Base-by-base conservation (phyloP, 805 yeast species). In the Candida tibetensis region DNA sequence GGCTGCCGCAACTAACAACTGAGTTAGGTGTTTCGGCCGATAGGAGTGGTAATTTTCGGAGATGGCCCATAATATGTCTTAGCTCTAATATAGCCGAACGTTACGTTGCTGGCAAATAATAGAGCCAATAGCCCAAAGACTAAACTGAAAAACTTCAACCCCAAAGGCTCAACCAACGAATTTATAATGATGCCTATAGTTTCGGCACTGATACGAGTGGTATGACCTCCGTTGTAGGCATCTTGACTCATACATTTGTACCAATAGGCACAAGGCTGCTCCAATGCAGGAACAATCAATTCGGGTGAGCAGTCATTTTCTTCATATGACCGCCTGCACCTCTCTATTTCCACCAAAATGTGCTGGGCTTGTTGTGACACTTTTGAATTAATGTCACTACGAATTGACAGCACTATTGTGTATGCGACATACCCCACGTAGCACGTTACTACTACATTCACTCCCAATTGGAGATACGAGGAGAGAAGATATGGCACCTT, bases 31-130 rank as follows among this genome's bases (percentile, higher is more conserved):
- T n/a, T n/a, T n/a, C n/a, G n/a, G n/a, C n/a, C n/a, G n/a, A n/a
- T n/a, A n/a, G n/a, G n/a, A 21, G 25, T 21, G 25, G 25, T 10
- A 7, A 10, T 10, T 7, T 21, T 21, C 9, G 9, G 9, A 21
- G 25, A 21, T 21, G 30, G 12, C 4, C 77, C 76, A 43, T 70
- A 74, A 45, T 71, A 74, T 12, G 68, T 57, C 46, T 64, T 71
- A 4, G 77, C 88, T 38, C 87, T 63, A 3, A 82, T 63, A 45
- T 79, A 84, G 0, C 90, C 90, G 53, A 81, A 76, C 2, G 77
- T 58, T 45, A 83, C 79, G 52, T 85, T 85, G 18, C 81, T 73
- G 3, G 74, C 66, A 52, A 81, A 83, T 3, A 47, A 42, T 63
- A 77, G 62, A n/a, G 71, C 62, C 0, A 69, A 48, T 8, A 71